Percentiles rank a stretch among this genome's conserved stretches.
phyloP scores from a whole-genome alignment of 352 stramenopile genomes.

The Pythium periplocum region DNA sequence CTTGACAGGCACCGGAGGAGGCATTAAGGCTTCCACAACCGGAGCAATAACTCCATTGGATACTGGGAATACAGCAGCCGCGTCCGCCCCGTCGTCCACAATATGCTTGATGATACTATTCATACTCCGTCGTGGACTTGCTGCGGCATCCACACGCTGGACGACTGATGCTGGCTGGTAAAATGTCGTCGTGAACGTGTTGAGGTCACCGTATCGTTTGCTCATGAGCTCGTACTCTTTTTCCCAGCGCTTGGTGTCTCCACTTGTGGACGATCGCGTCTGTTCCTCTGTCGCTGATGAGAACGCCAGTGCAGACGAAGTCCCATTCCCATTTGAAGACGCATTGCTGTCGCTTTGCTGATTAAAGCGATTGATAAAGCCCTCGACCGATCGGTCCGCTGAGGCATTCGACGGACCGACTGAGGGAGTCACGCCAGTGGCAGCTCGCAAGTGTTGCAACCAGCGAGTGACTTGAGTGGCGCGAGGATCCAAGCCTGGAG shows the following conservation, averaged over 20 bases:
- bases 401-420: constrained; percentile 5
- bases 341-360: constrained; percentile 22
- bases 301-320: constrained; percentile 27
- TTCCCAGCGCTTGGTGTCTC: constrained; percentile 23
- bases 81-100: constrained; percentile 9
- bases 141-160: too few relatives aligned
- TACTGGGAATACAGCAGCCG: constrained; percentile 2
- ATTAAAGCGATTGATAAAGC: constrained; percentile 58
- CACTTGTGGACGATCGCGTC: neutral
- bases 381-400: constrained; percentile 50
- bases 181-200: constrained; percentile 14
- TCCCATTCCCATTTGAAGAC: constrained; percentile 10
- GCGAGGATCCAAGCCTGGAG: constrained; percentile 7
- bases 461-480: constrained; percentile 23
- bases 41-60: neutral
- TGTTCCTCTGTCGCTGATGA: constrained; percentile 18
- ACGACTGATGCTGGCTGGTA: too few relatives aligned
- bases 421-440: constrained; percentile 19
- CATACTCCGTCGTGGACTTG: too few relatives aligned
- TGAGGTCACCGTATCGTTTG: constrained; percentile 41
- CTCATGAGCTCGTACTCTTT: constrained; percentile 50
- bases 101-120: too few relatives aligned
- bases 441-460: constrained; percentile 39
- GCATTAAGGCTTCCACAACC: neutral
- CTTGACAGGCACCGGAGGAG: constrained; percentile 2